Conservation (phyloP, 106 monocot genomes). For the Dendrobium officinale region DNA sequence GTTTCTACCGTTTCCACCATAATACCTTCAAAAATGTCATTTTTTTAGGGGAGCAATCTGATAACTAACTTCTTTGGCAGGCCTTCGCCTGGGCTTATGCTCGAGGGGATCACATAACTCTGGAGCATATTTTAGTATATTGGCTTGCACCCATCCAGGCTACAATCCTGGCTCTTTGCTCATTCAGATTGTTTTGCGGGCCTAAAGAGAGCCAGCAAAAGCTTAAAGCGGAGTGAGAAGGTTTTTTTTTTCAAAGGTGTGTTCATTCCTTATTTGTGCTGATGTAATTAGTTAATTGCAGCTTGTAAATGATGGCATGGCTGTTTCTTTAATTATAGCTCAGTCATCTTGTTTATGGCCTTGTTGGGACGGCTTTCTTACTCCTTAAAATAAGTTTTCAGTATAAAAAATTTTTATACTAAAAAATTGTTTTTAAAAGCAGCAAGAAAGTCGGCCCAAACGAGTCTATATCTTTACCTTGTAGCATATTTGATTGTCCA, state of each 20-base stretch:
- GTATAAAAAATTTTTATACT: too few relatives aligned
- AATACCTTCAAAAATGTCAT: too few relatives aligned
- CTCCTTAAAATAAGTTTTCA: too few relatives aligned
- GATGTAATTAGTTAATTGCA: not conserved
- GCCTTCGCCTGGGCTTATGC: slow-evolving; percentile 81
- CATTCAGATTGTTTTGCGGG: slow-evolving; percentile 26
- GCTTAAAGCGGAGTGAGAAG: slow-evolving; percentile 32
- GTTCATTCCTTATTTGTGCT: not conserved
- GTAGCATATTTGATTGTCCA: not conserved
- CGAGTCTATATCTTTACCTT: not conserved
- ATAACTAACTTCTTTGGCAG: slow-evolving; percentile 20
- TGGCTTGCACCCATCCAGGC: slow-evolving; percentile 79
- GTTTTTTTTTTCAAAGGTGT: not conserved
- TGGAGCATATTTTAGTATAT: slow-evolving; percentile 65
- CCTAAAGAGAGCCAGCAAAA: slow-evolving; percentile 26
- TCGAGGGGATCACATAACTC: slow-evolving; percentile 59
- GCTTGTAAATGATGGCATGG: not conserved
- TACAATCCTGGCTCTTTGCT: slow-evolving; percentile 41
- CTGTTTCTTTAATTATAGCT: not conserved
- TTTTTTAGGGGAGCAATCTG: too few relatives aligned
- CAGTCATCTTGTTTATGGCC: not conserved
- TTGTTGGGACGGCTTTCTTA: too few relatives aligned
- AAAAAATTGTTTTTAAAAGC: too few relatives aligned
- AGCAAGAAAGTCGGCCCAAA: too few relatives aligned
- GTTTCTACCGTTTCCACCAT: too few relatives aligned